These are phyloP conservation scores for Phytophthora sp. DNA, from an alignment of 352 stramenopile genomes.

Conservation along the genomic window DNA sequence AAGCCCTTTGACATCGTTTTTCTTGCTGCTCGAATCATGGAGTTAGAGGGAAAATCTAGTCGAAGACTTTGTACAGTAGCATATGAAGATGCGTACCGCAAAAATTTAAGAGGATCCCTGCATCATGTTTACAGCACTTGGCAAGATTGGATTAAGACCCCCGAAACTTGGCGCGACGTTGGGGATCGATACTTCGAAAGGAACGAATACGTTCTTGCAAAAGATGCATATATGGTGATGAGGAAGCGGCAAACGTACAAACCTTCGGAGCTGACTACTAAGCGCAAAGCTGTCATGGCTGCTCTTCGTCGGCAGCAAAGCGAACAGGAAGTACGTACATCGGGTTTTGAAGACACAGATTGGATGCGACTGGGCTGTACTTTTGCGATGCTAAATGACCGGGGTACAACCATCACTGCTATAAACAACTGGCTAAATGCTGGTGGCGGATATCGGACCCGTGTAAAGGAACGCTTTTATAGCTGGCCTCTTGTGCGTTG, in stretches of 20 bases:
- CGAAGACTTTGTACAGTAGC: constrained; percentile 56
- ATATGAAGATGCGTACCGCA: constrained; percentile 76
- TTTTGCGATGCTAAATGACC: constrained; percentile 57
- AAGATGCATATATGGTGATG: constrained; percentile 68
- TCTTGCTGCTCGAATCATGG: constrained; percentile 62
- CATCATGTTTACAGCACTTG: constrained; percentile 39
- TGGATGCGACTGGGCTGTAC: constrained; percentile 63
- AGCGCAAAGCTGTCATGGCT: constrained; percentile 40
- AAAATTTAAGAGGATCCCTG: constrained; percentile 15
- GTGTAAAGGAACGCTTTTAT: constrained; percentile 51
- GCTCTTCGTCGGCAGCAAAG: constrained; percentile 21
- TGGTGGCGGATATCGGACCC: constrained; percentile 42
- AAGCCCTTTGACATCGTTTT: constrained; percentile 60
- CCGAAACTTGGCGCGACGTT: constrained; percentile 56
- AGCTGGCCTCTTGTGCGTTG: constrained; percentile 63
- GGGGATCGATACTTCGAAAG: constrained; percentile 56
- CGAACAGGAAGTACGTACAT: not conserved
- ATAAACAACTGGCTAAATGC: constrained; percentile 49
- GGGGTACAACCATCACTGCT: constrained; percentile 18
- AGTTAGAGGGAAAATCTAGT: constrained; percentile 54
- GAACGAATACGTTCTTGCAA: constrained; percentile 61
- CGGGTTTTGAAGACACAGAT: constrained; percentile 38
- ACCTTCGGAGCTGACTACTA: constrained; percentile 29
- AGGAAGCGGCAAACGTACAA: constrained; percentile 55
- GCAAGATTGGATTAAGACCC: constrained; percentile 61